Evolutionary conservation across 2,329 filamentous ascomycete genomes (phyloP).

Genomic region (Phialophora chinensis): DNA sequence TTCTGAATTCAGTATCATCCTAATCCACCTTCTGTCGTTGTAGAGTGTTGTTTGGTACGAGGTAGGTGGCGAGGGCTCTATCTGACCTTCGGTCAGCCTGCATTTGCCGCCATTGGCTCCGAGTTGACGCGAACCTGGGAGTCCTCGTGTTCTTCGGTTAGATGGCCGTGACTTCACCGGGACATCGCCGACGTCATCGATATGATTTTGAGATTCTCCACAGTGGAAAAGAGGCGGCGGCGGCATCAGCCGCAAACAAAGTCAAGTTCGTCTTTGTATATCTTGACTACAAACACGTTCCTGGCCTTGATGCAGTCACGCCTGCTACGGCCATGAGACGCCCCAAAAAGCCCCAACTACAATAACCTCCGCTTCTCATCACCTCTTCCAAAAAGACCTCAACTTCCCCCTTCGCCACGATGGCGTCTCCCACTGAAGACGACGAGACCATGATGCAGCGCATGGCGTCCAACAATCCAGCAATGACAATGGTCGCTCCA

Average conservation of each 20-base stretch:
- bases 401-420: background rate
- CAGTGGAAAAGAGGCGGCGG: background rate
- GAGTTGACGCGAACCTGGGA: too few relatives aligned
- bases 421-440: background rate
- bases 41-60: background rate
- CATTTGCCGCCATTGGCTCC: too few relatives aligned
- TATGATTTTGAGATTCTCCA: background rate
- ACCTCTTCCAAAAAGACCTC: background rate
- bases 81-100: too few relatives aligned
- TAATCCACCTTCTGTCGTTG: background rate
- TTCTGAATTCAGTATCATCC: background rate
- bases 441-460: conserved; percentile 22
- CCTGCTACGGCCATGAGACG: background rate
- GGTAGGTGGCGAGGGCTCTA: background rate
- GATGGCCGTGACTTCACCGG: background rate
- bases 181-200: background rate
- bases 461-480: conserved; percentile 39
- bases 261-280: background rate
- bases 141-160: background rate
- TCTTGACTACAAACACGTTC: background rate
- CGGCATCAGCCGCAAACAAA: background rate
- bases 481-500: conserved; percentile 35
- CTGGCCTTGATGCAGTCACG: background rate
- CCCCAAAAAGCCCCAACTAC: background rate
- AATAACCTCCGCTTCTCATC: background rate